Base-by-base conservation (phyloP, 139 green algal genomes). In the Raphidocelis subcapitata region DNA sequence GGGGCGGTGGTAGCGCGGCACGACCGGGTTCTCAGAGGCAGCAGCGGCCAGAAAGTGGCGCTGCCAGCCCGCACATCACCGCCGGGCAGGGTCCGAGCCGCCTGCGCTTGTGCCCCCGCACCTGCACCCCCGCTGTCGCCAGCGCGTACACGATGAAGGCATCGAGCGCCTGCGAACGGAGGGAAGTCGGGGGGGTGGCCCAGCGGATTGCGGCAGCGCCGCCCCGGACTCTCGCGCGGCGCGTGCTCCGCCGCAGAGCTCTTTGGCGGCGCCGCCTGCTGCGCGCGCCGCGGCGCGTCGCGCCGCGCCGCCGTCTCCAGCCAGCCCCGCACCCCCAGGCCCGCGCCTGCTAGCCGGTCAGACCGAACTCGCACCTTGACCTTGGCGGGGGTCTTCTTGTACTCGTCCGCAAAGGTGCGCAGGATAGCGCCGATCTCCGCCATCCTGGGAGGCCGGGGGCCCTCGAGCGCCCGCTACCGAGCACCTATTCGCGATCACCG, bases 361-460 rank as follows among this genome's bases (percentile, higher is more conserved):
- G 16, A 37, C 36, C 12, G 35, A 35, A 49, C 71, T 10, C 49
- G n/a, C n/a, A 94, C 82, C 84, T 93, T 92, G 2, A 96, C 63
- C n/a, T 89, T 81, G 0, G 79, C 65, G 16, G 90, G 89, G 0
- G 85, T 96, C 73, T 92, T 92, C 31, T 75, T 83, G 33, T 95
- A 93, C 62, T 93, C 86, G 16, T 59, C 52, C 2, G 37, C 36
- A 37, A 91, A 91, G 3, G 84, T 76, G 3, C 67, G 57, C 16
- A 81, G 23, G 20, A 89, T 79, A 23, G 73, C 56, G 26, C 14
- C 54, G 28, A 81, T 16, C 10, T 56, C 59, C 20, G 69, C 68
- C 69, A 76, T 76, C 28, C 23, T 20, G 12, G 55, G n/a, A n/a
- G n/a, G n/a, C n/a, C n/a, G n/a, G n/a, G n/a, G n/a, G n/a, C n/a